These are phyloP conservation scores for Pseudozyma hubeiensis DNA, from an alignment of 1,284 basidiomycete species.

Conservation along the genomic window DNA sequence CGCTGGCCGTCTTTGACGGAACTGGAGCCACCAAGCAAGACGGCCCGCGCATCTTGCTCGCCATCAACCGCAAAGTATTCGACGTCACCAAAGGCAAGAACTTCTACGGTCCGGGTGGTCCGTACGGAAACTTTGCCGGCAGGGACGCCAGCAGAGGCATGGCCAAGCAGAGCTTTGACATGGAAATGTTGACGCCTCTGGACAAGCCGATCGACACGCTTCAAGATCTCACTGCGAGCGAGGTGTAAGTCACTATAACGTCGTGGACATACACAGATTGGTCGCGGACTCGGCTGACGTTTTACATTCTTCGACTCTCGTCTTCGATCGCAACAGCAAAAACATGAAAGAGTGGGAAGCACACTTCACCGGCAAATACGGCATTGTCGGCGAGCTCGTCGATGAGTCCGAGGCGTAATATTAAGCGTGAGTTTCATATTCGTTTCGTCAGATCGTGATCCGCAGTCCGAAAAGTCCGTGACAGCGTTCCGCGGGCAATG, in stretches of 20 bases:
- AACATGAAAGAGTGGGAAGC: constrained; percentile 63
- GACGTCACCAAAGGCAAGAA: constrained; percentile 87
- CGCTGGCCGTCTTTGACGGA: constrained; percentile 64
- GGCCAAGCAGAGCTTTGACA: constrained; percentile 95
- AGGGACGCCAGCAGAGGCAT: constrained; percentile 92
- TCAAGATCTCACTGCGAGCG: constrained; percentile 79
- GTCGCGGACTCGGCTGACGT: neutral
- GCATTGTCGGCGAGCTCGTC: constrained; percentile 64
- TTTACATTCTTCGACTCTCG: neutral
- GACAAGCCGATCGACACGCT: constrained; percentile 88
- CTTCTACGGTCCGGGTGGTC: constrained; percentile 93
- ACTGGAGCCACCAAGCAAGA: constrained; percentile 33
- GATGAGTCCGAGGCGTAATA: constrained; percentile 48
- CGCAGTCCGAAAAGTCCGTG: no score
- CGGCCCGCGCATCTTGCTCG: constrained; percentile 78
- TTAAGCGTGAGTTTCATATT: neutral
- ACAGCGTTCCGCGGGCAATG: no score
- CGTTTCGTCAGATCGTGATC: no score
- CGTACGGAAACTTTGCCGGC: constrained; percentile 97
- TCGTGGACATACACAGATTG: neutral
- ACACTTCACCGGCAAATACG: constrained; percentile 65
- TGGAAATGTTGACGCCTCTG: constrained; percentile 86
- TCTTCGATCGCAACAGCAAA: constrained; percentile 22
- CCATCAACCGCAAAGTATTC: constrained; percentile 88
- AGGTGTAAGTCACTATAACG: constrained; percentile 76